phyloP scores from a whole-genome alignment of 305 asterid genomes.

The Andrographis paniculata region DNA sequence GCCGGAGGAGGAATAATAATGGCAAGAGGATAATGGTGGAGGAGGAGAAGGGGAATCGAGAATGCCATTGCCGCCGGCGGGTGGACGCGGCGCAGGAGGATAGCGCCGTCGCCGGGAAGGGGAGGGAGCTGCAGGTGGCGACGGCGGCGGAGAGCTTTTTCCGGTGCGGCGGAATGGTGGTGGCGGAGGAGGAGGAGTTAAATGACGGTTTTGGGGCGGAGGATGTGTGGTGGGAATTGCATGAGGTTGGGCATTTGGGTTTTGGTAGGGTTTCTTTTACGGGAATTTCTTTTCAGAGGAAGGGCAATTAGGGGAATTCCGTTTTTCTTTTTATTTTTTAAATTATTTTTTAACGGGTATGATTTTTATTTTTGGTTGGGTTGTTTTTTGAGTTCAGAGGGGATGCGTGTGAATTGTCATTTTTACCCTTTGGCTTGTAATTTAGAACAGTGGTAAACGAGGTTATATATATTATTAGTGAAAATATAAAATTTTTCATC shows the following conservation, averaged over 20 bases:
- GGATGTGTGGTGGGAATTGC: conserved; percentile 31
- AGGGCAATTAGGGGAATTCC: conserved; percentile 15
- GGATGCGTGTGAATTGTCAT: too few relatives aligned
- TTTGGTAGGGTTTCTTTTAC: conserved; percentile 60
- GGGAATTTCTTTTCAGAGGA: conserved; percentile 26
- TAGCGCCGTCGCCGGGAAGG: conserved; percentile 17
- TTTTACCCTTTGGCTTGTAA: too few relatives aligned
- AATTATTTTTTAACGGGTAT: neutral
- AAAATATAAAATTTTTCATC: too few relatives aligned
- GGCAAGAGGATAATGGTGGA: conserved; percentile 8
- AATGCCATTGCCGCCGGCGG: too few relatives aligned
- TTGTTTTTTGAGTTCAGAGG: too few relatives aligned
- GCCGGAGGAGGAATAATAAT: conserved; percentile 17
- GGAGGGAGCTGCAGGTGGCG: conserved; percentile 12
- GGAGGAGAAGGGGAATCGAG: conserved; percentile 18
- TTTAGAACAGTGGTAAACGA: too few relatives aligned
- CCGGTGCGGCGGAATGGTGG: conserved; percentile 3
- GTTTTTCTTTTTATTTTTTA: neutral
- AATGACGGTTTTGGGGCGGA: conserved; percentile 24
- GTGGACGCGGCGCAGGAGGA: conserved; percentile 20
- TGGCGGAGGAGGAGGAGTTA: conserved; percentile 12
- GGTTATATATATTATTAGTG: too few relatives aligned
- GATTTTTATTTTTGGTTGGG: too few relatives aligned
- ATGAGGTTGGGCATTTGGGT: conserved; percentile 34
- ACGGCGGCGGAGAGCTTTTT: conserved; percentile 11